Conservation (phyloP, 768 basidiomycete genomes). For the Leccinum fibrillosum region DNA sequence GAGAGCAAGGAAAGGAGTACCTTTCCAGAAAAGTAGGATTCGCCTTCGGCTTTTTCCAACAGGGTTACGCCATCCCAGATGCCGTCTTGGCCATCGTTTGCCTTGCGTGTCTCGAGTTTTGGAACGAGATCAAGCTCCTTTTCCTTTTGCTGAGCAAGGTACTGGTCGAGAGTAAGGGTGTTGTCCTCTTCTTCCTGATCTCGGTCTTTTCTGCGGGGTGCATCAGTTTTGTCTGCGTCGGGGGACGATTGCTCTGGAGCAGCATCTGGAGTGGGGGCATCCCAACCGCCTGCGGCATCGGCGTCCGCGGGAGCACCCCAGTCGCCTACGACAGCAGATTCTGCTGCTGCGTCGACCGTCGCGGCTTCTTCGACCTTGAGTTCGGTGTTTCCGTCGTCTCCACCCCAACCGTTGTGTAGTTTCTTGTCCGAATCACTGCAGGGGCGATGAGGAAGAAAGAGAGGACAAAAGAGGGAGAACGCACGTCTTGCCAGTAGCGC, state of each 20-base stretch:
- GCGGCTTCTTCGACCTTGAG: constrained; percentile 79
- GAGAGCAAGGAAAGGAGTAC: constrained; percentile 40
- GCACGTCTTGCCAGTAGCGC: constrained; percentile 79
- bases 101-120: constrained; percentile 75
- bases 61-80: constrained; percentile 71
- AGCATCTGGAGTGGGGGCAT: constrained; percentile 28
- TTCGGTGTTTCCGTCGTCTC: constrained; percentile 82
- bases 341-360: constrained; percentile 62
- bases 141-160: constrained; percentile 78
- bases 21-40: constrained; percentile 88
- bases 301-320: constrained; percentile 37
- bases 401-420: constrained; percentile 93
- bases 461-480: constrained; percentile 26
- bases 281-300: constrained; percentile 35
- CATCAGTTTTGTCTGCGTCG: constrained; percentile 37
- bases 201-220: constrained; percentile 44
- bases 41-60: constrained; percentile 61
- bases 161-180: constrained; percentile 91
- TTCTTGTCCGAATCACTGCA: constrained; percentile 91
- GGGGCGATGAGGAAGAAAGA: constrained; percentile 9
- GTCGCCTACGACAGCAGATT: constrained; percentile 33
- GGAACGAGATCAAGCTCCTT: constrained; percentile 54
- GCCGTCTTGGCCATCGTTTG: constrained; percentile 74
- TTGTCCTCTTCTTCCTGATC: constrained; percentile 88
- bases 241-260: constrained; percentile 30